phyloP scores from a whole-genome alignment of 78 protist species.

The Carpediemonas membranifera region DNA sequence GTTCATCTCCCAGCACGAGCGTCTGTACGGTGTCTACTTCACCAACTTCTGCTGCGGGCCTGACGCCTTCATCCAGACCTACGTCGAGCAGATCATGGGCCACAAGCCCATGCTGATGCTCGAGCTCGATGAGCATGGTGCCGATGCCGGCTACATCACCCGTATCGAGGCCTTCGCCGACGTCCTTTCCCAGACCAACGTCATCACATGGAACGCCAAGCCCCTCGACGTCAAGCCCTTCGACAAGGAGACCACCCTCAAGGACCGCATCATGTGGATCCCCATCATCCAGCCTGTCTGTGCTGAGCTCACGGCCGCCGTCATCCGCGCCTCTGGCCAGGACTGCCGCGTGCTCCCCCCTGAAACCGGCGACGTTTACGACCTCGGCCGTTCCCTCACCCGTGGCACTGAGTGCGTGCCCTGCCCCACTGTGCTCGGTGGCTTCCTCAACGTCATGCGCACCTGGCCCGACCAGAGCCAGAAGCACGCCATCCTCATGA shows the following conservation, averaged over 20 bases:
- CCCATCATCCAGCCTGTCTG: not conserved
- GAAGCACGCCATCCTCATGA: not conserved
- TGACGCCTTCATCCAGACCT: not conserved
- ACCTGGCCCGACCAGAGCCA: not conserved
- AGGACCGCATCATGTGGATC: not conserved
- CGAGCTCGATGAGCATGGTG: not conserved
- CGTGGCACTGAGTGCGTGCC: not conserved
- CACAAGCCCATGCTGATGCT: not conserved
- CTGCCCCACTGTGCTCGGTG: not conserved
- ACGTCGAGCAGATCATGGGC: not conserved
- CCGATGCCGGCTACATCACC: slow-evolving; percentile 1
- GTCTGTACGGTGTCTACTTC: not conserved
- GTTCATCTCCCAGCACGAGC: not conserved
- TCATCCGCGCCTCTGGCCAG: not conserved
- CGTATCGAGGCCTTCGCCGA: not conserved
- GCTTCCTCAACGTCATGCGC: not conserved
- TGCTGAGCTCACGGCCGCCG: not conserved
- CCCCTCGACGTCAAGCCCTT: not conserved
- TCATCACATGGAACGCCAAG: not conserved
- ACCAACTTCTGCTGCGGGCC: slow-evolving; percentile 5
- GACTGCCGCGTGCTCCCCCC: not conserved
- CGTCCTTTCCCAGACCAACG: not conserved
- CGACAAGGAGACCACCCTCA: not conserved
- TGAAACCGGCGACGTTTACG: not conserved
- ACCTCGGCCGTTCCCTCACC: not conserved